Percentiles rank a stretch among this genome's conserved stretches.
These are phyloP conservation scores for Senna siamea DNA, from an alignment of 306 rosid species.

Conservation along the genomic window DNA sequence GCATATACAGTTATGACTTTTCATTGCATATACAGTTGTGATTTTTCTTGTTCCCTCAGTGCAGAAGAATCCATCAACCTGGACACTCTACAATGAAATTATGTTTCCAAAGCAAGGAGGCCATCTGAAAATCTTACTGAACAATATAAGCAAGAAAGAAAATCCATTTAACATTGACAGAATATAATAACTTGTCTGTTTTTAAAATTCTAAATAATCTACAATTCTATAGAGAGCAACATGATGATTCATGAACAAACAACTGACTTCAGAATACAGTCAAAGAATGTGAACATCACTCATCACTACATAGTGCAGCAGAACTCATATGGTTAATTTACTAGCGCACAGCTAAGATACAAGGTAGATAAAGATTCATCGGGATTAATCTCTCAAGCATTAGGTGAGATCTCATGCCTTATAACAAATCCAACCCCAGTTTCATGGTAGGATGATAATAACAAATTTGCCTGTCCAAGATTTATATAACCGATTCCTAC, in stretches of 20 bases:
- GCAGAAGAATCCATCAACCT: too few relatives aligned
- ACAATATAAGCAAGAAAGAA: not conserved
- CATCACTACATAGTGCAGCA: not conserved
- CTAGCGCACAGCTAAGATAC: not conserved
- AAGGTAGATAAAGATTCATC: not conserved
- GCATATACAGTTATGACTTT: conserved; percentile 13
- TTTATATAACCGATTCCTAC: too few relatives aligned
- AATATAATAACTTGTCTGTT: too few relatives aligned
- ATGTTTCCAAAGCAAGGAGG: not conserved
- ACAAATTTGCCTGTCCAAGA: too few relatives aligned
- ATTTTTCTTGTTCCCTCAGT: too few relatives aligned
- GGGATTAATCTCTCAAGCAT: not conserved
- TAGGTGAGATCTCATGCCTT: not conserved
- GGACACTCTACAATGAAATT: not conserved
- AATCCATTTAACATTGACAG: conserved; percentile 9
- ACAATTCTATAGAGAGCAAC: too few relatives aligned
- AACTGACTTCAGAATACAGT: not conserved
- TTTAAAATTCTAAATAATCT: too few relatives aligned
- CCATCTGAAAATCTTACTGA: not conserved
- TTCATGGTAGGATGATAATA: not conserved
- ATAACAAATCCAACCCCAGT: not conserved
- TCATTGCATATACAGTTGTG: not conserved
- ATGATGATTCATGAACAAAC: too few relatives aligned
- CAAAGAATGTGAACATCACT: not conserved
- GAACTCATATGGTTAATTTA: conserved; percentile 16